Base-by-base conservation (phyloP, 1,284 basidiomycete genomes). In the Pulveroboletus ridleyi region DNA sequence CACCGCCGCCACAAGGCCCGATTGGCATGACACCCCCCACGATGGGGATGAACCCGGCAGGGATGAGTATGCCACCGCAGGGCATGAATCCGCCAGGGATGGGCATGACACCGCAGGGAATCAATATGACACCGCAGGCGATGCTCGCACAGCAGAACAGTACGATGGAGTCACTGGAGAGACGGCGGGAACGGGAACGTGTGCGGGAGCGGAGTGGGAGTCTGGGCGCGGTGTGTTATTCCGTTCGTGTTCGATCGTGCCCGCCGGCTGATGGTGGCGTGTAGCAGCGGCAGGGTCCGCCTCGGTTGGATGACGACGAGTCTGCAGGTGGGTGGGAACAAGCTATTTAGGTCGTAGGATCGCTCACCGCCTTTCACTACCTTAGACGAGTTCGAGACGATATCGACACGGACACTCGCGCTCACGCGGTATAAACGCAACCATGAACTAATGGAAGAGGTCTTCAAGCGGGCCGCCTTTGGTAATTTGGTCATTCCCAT, bases 381-480 rank as follows among this genome's bases (percentile, higher is more conserved):
- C 44, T 25, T 64, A 87, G 91, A 94, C 69, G 92, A 93, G 68
- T 79, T 84, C 22, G 90, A 93, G 62, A 80, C 82, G 63, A 87
- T 94, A 64, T 89, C 92, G 4, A 87, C 89, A 3, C 83, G 90
- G 42, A 86, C 90, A 4, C 80, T 94, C 15, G 89, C 92, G 6
- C 72, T 89, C 42, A 84, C 87, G 17, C 82, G 92, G 47, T 94
- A 92, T 72, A 85, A 83, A 67, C 84, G 92, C 15, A 94, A 94
- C 71, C 91, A 94, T 69, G 92, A 93, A 59, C 81, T 89, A 68
- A 92, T 94, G 90, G 89, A 90, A 70, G 89, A 91, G 57, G 88
- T 94, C 2, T 94, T 94, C 75, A 83, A 81, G 70, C 82, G 84
- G 66, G 90, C 91, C 25, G 89, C 89, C 0, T 89, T 87, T 70